Conservation (phyloP, 208 protist genomes). For the Leishmania guyanensis region DNA sequence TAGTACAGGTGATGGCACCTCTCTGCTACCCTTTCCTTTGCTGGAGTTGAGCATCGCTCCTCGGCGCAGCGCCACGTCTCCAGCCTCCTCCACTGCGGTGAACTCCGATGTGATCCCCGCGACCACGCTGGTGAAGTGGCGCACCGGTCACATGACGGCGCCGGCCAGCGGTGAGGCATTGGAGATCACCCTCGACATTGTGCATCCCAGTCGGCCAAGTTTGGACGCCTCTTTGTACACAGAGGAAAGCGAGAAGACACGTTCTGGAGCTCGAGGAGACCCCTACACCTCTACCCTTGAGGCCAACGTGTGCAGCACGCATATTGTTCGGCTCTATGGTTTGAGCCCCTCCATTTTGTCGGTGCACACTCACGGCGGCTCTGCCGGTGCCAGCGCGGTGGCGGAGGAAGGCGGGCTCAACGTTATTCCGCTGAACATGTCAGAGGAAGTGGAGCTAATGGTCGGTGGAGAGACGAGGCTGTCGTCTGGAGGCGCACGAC, state of each 20-base stretch:
- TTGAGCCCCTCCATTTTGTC: neutral
- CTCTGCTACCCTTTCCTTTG: constrained; percentile 6
- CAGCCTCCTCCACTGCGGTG: neutral
- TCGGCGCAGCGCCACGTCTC: neutral
- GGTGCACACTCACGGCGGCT: neutral
- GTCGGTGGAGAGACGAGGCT: constrained; percentile 11
- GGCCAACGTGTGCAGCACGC: constrained; percentile 23
- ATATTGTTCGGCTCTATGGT: constrained; percentile 27
- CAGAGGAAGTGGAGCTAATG: constrained; percentile 16
- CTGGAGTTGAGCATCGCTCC: constrained; percentile 4
- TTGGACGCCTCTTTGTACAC: neutral
- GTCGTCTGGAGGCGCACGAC: neutral
- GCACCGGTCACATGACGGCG: neutral
- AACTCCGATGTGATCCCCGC: neutral
- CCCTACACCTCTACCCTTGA: constrained; percentile 17
- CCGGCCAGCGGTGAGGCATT: neutral
- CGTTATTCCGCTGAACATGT: constrained; percentile 20
- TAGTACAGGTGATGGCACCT: neutral
- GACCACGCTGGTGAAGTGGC: constrained; percentile 17
- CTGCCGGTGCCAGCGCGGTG: neutral
- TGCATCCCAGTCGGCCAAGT: constrained; percentile 2
- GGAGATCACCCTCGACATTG: constrained; percentile 19
- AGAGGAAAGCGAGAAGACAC: neutral
- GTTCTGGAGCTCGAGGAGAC: neutral
- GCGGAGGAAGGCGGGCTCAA: neutral